Percentiles rank a stretch among this genome's conserved stretches.
phyloP scores from a whole-genome alignment of 1,284 basidiomycete species.

The Fistulina hepatica region DNA sequence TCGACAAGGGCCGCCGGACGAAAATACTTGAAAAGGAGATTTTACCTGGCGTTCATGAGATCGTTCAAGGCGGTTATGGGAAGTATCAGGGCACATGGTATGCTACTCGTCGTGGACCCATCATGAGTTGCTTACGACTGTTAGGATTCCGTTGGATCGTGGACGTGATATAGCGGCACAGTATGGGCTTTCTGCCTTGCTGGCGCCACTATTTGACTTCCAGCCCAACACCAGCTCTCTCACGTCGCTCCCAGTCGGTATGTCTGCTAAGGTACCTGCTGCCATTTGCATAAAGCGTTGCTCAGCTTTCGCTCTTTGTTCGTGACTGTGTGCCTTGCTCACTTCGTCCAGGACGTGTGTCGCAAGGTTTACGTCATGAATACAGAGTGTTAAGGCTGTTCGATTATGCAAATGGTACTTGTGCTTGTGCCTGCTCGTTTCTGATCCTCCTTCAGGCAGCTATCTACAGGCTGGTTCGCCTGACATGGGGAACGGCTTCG shows the following conservation, averaged over 20 bases:
- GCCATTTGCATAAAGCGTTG: not conserved
- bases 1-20: conserved; percentile 92
- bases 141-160: conserved; percentile 85
- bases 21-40: conserved; percentile 99
- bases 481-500: too few species aligned
- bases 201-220: conserved; percentile 88
- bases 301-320: too few species aligned
- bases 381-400: too few species aligned
- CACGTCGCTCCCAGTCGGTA: conserved; percentile 42
- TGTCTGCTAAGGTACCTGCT: conserved; percentile 11
- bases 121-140: conserved; percentile 8
- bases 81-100: conserved; percentile 99
- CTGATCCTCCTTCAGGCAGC: too few species aligned
- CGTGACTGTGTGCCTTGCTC: too few species aligned
- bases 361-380: too few species aligned
- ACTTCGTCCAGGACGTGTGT: too few species aligned
- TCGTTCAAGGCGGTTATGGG: conserved; percentile 98
- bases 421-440: conserved; percentile 52
- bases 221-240: conserved; percentile 65
- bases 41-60: conserved; percentile 91
- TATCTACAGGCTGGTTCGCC: too few species aligned
- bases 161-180: conserved; percentile 85
- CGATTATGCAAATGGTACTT: conserved; percentile 34
- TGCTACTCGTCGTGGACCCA: conserved; percentile 14
- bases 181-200: conserved; percentile 76